These are phyloP conservation scores for Camellia sinensis DNA, from an alignment of 148 eudicot genomes.

Conservation along the genomic window DNA sequence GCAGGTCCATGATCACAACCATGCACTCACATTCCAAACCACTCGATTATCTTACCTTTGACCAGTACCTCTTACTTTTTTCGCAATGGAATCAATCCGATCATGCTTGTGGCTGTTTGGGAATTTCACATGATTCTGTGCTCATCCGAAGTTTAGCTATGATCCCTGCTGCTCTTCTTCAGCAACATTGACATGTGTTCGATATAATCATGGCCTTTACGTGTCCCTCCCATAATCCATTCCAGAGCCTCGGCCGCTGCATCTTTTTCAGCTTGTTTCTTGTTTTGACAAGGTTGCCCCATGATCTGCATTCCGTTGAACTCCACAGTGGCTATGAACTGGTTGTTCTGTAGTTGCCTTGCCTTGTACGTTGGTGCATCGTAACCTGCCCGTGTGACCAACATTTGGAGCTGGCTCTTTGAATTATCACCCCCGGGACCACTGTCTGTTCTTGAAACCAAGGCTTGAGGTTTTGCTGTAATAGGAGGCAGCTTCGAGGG, in stretches of 20 bases:
- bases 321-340: slow-evolving; percentile 69
- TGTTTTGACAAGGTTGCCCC: slow-evolving; percentile 77
- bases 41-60: not conserved
- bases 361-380: slow-evolving; percentile 63
- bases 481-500: slow-evolving; percentile 36
- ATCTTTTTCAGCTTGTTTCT: slow-evolving; percentile 92
- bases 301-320: slow-evolving; percentile 80
- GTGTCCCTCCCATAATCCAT: slow-evolving; percentile 63
- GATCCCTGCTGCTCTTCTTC: slow-evolving; percentile 83
- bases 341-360: slow-evolving; percentile 58
- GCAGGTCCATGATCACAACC: not conserved
- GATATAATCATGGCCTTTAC: slow-evolving; percentile 45
- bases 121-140: not conserved
- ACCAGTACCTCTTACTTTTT: not conserved
- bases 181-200: slow-evolving; percentile 74
- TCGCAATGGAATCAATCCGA: not conserved
- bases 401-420: slow-evolving; percentile 85
- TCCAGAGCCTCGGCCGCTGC: slow-evolving; percentile 96
- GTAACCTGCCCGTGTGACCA: slow-evolving; percentile 79
- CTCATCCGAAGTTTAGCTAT: slow-evolving; percentile 23
- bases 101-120: not conserved
- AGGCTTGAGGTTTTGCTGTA: slow-evolving; percentile 31
- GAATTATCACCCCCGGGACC: slow-evolving; percentile 97
- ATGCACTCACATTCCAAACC: not conserved
- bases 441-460: slow-evolving; percentile 53